Base-by-base conservation (phyloP, 1,284 basidiomycete species). In the Stygiomarasmius scandens region DNA sequence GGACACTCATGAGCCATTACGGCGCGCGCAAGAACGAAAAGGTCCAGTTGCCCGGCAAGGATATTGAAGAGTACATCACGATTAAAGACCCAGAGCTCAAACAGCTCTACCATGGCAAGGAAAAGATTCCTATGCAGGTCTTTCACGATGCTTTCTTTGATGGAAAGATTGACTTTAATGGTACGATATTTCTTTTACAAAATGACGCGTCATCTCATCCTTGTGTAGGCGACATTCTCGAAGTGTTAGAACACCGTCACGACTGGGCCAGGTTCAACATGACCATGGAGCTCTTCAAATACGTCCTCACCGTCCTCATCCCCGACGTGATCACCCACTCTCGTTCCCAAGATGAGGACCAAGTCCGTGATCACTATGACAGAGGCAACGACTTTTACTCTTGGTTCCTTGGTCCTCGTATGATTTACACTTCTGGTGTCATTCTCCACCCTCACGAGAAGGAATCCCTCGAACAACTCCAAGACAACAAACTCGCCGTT, bases 141-240 rank as follows among this genome's bases (percentile, higher is more conserved):
- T 97, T 98, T 82, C 91, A 99, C 73, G 97, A 99, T 78, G 93
- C 94, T 62, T 99, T 93, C 79, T 98, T 99, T 75, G 95, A 96
- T 60, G 90, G 90, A 62, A 98, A 98, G 79, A 87, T 96, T 61
- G 95, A 98, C 62, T 91, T 98, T 73, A 98, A 98, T 61, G 95
- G 95, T 89, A 52, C 41, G 78, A 74, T 10, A 24, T 52, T 1
- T 54, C 46, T 38, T 3, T 32, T 32, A 9, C 3, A 51, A 34
- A 19, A 20, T 14, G 43, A 54, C 52, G 52, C 52, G 52, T 54
- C 6, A 9, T 19, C 52, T 54, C 14, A 54, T 32, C 14, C 25
- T 56, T 59, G 58, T 25, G 1, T 61, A 95, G 93, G 92, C 61
- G 95, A 98, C 70, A 89, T 98, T 52, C 82, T 98, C 64, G 95